Percentiles rank a stretch among this genome's conserved stretches.
phyloP scores from a whole-genome alignment of 306 rosid species.

The Pachyrhizus erosus region DNA sequence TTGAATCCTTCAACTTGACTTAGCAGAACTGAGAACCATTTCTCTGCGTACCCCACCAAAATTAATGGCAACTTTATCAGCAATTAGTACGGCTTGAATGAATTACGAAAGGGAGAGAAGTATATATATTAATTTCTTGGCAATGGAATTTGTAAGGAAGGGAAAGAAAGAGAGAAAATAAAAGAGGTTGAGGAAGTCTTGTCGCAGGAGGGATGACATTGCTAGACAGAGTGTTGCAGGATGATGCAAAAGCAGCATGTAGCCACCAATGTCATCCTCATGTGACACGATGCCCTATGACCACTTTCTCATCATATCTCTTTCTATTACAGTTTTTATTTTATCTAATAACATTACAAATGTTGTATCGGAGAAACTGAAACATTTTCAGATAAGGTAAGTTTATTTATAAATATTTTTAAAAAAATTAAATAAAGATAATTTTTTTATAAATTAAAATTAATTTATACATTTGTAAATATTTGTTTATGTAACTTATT shows the following conservation, averaged over 20 bases:
- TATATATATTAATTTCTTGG: not conserved
- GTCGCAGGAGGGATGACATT: conserved; percentile 48
- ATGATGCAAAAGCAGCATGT: not conserved
- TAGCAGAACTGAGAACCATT: not conserved
- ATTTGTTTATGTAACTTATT: no score
- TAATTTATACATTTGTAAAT: no score
- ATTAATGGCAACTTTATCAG: not conserved
- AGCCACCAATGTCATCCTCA: conserved; percentile 36
- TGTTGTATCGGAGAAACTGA: not conserved
- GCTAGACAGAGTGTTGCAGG: not conserved
- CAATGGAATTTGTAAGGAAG: not conserved
- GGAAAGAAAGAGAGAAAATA: not conserved
- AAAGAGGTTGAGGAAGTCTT: conserved; percentile 28
- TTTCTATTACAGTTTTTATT: not conserved
- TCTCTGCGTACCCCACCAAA: conserved; percentile 14
- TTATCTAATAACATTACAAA: not conserved
- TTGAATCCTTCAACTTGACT: conserved; percentile 15
- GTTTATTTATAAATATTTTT: no score
- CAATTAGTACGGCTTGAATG: not conserved
- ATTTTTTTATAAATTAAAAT: no score
- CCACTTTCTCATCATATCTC: conserved; percentile 17
- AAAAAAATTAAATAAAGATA: no score
- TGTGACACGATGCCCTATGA: conserved; percentile 28
- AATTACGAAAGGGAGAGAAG: not conserved
- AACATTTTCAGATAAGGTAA: no score